phyloP scores from a whole-genome alignment of 257 asterid genomes.

The Leptodermis oblonga region DNA sequence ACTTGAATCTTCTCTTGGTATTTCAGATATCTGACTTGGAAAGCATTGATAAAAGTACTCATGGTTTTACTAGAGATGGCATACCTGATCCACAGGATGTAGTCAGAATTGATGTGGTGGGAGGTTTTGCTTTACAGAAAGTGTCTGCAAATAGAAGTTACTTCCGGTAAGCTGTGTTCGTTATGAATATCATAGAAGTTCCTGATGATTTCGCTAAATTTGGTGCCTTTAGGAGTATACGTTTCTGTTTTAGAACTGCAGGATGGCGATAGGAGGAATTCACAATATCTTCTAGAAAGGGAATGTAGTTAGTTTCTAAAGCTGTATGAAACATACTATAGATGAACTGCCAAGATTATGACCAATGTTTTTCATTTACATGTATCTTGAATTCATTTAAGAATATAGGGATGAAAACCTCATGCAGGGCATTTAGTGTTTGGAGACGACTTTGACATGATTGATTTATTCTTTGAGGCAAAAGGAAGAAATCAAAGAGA shows the following conservation, averaged over 20 bases:
- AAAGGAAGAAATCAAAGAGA: too few species aligned
- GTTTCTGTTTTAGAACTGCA: neutral
- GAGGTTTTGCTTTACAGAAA: constrained; percentile 84
- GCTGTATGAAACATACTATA: too few species aligned
- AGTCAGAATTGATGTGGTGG: constrained; percentile 72
- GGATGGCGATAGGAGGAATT: neutral
- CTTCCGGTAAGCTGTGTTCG: constrained; percentile 53
- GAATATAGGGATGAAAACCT: too few species aligned
- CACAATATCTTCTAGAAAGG: neutral
- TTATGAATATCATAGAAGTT: neutral
- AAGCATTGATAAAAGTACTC: constrained; percentile 46
- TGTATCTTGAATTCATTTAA: too few species aligned
- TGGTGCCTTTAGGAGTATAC: neutral
- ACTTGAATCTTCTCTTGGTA: neutral
- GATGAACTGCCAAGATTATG: too few species aligned
- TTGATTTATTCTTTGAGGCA: too few species aligned
- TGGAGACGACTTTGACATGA: too few species aligned
- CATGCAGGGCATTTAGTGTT: too few species aligned
- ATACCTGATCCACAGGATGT: constrained; percentile 61
- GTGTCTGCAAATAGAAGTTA: constrained; percentile 57
- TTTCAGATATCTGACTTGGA: constrained; percentile 70
- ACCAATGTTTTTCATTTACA: too few species aligned
- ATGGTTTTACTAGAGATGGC: constrained; percentile 63
- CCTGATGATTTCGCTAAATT: neutral
- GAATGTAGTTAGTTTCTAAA: neutral